Conservation (phyloP, 345 rosid genomes). For the rapeseed (Brassica napus) region Da-Ae NC_063450.1:40648501-40649000, state of each 20-base stretch:
- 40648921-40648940: background rate
- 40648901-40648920: background rate
- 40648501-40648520: background rate
- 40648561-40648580: background rate
- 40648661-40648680: constrained; percentile 8
- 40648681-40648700: background rate
- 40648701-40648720: background rate
- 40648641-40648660: background rate
- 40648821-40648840: constrained; percentile 23
- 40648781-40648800: background rate
- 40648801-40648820: background rate
- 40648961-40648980: constrained; percentile 27
- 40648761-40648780: constrained; percentile 25
- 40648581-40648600: constrained; percentile 9
- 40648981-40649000: constrained; percentile 53
- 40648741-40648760: constrained; percentile 12
- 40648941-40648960: constrained; percentile 22
- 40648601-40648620: constrained; percentile 24
- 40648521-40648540: background rate
- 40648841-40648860: constrained; percentile 5
- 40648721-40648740: background rate
- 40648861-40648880: background rate
- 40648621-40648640: background rate
- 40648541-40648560: constrained; percentile 9
- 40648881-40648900: background rate